phyloP scores from a whole-genome alignment of 495 filamentous ascomycete species.

The Aspergillus incahuasiensis region DNA sequence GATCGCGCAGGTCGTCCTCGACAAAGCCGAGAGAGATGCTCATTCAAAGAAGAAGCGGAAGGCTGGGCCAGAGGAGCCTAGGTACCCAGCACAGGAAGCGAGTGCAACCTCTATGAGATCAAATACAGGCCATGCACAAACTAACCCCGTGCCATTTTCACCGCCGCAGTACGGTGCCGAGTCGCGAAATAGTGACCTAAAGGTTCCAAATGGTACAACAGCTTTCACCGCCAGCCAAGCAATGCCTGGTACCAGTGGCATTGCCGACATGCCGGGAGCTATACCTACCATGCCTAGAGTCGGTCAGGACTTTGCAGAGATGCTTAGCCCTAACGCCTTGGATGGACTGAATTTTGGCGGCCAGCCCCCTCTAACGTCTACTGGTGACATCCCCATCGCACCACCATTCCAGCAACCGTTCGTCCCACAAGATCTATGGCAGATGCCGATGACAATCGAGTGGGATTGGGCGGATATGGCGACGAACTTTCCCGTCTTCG shows the following conservation, averaged over 20 bases:
- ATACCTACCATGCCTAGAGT: conserved; percentile 32
- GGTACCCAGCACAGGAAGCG: conserved; percentile 20
- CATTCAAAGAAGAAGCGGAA: conserved; percentile 76
- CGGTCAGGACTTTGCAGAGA: conserved; percentile 35
- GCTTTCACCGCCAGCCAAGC: conserved; percentile 29
- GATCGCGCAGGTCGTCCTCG: conserved; percentile 87
- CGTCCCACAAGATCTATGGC: conserved; percentile 95
- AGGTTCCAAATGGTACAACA: conserved; percentile 25
- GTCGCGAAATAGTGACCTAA: conserved; percentile 22
- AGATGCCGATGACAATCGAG: conserved; percentile 92
- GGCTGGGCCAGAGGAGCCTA: conserved; percentile 44
- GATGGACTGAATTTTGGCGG: conserved; percentile 42
- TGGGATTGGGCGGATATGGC: conserved; percentile 97
- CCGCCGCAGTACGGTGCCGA: conserved; percentile 28
- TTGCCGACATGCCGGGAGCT: conserved; percentile 24
- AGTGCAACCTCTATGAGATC: conserved; percentile 18
- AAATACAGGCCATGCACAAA: conserved; percentile 24
- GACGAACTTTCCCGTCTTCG: conserved; percentile 45
- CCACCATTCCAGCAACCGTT: conserved; percentile 78
- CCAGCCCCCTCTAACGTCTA: conserved; percentile 29
- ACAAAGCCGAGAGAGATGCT: conserved; percentile 80
- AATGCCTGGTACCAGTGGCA: conserved; percentile 28
- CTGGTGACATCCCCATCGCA: conserved; percentile 38
- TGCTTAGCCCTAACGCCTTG: conserved; percentile 40
- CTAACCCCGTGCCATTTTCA: conserved; percentile 30